Evolutionary conservation across 768 basidiomycete species (phyloP).

Genomic region (Lactarius deliciosus): DNA sequence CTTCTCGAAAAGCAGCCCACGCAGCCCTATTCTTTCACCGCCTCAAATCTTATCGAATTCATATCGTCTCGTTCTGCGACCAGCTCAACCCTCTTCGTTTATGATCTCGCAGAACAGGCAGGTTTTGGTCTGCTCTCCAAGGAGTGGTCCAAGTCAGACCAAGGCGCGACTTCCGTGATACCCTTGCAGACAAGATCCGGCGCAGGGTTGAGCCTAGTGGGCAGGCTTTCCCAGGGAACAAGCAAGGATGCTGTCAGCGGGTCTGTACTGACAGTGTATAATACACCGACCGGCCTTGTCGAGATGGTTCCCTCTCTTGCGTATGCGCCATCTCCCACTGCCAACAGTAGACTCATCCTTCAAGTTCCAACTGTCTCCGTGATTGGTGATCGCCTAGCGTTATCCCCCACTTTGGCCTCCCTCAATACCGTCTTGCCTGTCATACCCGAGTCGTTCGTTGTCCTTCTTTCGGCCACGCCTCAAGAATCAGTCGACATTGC

Average conservation of each 20-base stretch:
- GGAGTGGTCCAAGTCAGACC: slow-evolving; percentile 51
- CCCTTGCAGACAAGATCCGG: slow-evolving; percentile 81
- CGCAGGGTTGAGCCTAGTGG: slow-evolving; percentile 77
- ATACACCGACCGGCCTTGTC: slow-evolving; percentile 79
- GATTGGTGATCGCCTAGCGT: slow-evolving; percentile 60
- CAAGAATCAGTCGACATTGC: slow-evolving; percentile 82
- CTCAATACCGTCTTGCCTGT: slow-evolving; percentile 59
- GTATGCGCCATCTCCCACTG: slow-evolving; percentile 62
- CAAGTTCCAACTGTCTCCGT: slow-evolving; percentile 79
- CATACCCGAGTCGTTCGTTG: slow-evolving; percentile 62
- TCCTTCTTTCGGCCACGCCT: slow-evolving; percentile 82
- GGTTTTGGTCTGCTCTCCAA: slow-evolving; percentile 77
- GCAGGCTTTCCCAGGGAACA: slow-evolving; percentile 76
- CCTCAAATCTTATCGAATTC: slow-evolving; percentile 67
- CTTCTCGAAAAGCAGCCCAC: slow-evolving; percentile 32
- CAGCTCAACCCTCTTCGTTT: slow-evolving; percentile 73
- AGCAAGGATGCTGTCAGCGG: slow-evolving; percentile 62
- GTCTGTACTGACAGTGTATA: slow-evolving; percentile 72
- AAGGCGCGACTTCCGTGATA: slow-evolving; percentile 53
- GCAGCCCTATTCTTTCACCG: slow-evolving; percentile 38
- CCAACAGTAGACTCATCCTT: slow-evolving; percentile 69
- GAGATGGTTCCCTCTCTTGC: slow-evolving; percentile 78
- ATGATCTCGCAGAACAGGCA: slow-evolving; percentile 81
- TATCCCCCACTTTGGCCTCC: slow-evolving; percentile 75
- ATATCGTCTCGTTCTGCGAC: slow-evolving; percentile 54